Conservation (phyloP, 1,284 basidiomycete species). For the Pterula multifida region DNA sequence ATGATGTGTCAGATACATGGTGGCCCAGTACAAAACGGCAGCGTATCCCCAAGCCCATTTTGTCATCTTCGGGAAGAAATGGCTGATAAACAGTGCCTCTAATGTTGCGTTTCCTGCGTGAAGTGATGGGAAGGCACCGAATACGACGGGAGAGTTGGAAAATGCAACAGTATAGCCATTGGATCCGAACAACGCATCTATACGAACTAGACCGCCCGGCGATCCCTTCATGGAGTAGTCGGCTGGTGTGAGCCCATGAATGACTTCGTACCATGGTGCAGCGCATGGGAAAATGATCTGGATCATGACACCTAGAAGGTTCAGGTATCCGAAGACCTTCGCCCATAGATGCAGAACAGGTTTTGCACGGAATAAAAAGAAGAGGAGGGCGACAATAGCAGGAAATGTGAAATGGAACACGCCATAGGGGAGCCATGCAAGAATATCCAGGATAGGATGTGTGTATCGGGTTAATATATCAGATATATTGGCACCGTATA, state of each 20-base stretch:
- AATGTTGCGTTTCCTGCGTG: slow-evolving; percentile 89
- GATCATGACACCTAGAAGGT: slow-evolving; percentile 78
- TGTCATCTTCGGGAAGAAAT: slow-evolving; percentile 81
- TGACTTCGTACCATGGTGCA: slow-evolving; percentile 97
- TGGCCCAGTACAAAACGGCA: slow-evolving; percentile 91
- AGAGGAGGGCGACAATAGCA: slow-evolving; percentile 63
- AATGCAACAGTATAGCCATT: slow-evolving; percentile 80
- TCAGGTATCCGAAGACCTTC: slow-evolving; percentile 89
- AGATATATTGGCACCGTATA: slow-evolving; percentile 95
- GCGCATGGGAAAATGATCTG: slow-evolving; percentile 91
- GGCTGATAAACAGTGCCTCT: slow-evolving; percentile 86
- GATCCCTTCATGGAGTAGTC: slow-evolving; percentile 89
- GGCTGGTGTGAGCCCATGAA: slow-evolving; percentile 92
- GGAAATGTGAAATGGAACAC: slow-evolving; percentile 83
- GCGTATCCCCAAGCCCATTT: slow-evolving; percentile 77
- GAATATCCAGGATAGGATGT: slow-evolving; percentile 81
- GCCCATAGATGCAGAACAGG: slow-evolving; percentile 81
- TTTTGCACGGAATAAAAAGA: slow-evolving; percentile 74
- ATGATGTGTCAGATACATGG: slow-evolving; percentile 97
- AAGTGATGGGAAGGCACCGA: slow-evolving; percentile 93
- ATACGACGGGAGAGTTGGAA: slow-evolving; percentile 83
- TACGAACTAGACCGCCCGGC: slow-evolving; percentile 85
- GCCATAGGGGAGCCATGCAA: slow-evolving; percentile 96
- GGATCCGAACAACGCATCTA: slow-evolving; percentile 79
- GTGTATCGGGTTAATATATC: slow-evolving; percentile 93